Conservation (phyloP, 2,329 filamentous ascomycete genomes). For the Nannizzia gypsea region DNA sequence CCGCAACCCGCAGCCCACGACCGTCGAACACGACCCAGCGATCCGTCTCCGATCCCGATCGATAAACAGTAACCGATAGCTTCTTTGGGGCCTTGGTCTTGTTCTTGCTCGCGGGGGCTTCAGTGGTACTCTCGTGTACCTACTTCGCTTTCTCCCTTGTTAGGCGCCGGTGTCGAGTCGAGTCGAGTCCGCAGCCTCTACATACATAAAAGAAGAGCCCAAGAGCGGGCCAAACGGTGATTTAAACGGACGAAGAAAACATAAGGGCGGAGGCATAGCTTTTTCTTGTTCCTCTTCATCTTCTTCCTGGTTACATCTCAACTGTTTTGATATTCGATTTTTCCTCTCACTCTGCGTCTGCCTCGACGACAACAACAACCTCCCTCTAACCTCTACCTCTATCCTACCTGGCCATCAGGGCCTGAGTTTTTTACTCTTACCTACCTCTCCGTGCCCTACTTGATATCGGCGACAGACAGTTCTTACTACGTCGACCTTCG, state of each 20-base stretch:
- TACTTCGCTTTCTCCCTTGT: not conserved
- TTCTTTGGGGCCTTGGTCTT: too few relatives aligned
- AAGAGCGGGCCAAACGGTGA: slow-evolving; percentile 1
- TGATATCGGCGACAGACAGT: not conserved
- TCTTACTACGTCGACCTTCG: not conserved
- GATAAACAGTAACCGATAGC: too few relatives aligned
- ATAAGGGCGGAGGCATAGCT: not conserved
- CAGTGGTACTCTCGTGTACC: too few relatives aligned
- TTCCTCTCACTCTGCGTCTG: too few relatives aligned
- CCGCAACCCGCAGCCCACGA: too few relatives aligned
- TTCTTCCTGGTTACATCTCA: not conserved
- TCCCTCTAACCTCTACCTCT: not conserved
- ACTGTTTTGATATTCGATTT: too few relatives aligned
- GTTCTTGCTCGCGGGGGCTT: too few relatives aligned
- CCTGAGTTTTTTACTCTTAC: not conserved
- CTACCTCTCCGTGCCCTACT: not conserved
- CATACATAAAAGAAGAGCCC: too few relatives aligned
- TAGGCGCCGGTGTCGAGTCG: slow-evolving; percentile 2
- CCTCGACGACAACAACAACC: too few relatives aligned
- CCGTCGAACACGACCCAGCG: not conserved
- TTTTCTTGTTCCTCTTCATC: not conserved
- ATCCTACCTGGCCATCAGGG: not conserved
- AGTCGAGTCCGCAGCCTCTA: too few relatives aligned
- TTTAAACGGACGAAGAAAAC: not conserved
- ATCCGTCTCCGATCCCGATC: too few relatives aligned